Evolutionary conservation across 202 grass and related monocot species (phyloP).

Genomic region (Schoenoplectus tabernaemontani): DNA sequence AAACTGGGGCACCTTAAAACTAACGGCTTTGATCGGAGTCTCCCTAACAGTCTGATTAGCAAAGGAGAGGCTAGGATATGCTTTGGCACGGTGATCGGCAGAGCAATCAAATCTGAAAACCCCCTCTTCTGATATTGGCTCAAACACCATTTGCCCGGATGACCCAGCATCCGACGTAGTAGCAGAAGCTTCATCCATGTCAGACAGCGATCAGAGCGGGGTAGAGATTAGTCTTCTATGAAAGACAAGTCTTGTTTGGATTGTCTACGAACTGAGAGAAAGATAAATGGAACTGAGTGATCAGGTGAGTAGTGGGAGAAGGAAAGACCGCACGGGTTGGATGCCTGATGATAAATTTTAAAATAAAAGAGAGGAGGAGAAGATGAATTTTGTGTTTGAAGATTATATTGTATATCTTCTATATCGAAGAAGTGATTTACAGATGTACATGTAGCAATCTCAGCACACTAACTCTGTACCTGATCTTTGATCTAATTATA

Average conservation of each 20-base stretch:
- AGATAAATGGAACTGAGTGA: not conserved
- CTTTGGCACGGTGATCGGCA: conserved; percentile 34
- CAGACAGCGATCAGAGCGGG: not conserved
- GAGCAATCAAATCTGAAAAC: conserved; percentile 87
- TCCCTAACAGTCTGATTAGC: conserved; percentile 37
- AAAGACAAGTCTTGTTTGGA: not conserved
- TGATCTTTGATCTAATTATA: no score
- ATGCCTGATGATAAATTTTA: no score
- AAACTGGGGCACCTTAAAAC: conserved; percentile 27
- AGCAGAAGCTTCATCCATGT: not conserved
- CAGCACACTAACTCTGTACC: no score
- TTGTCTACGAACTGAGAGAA: not conserved
- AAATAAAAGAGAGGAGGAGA: no score
- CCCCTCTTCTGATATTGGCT: conserved; percentile 50
- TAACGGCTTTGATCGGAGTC: conserved; percentile 23
- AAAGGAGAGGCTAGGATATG: conserved; percentile 69
- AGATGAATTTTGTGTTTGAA: no score
- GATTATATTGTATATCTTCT: no score
- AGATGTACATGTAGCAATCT: no score
- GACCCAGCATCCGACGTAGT: not conserved
- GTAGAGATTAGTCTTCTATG: not conserved
- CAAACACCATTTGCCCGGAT: conserved; percentile 38
- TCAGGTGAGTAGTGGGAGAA: no score
- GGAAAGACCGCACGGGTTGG: no score
- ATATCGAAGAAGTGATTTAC: no score